Base-by-base conservation (phyloP, 805 yeast species). In the Wickerhamomyces bovis region DNA sequence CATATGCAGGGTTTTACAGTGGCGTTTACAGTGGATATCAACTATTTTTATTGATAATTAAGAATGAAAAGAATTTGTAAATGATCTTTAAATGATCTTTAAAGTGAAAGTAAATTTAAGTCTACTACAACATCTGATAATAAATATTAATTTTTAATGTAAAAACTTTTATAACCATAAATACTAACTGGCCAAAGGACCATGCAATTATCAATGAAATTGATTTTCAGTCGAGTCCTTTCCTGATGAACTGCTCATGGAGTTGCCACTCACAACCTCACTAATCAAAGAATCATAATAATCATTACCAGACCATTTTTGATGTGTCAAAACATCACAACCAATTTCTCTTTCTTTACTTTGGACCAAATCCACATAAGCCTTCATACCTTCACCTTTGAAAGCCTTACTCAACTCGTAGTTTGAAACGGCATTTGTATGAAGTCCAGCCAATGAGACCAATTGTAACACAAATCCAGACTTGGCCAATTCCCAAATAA, bases 231-330 rank as follows among this genome's bases (percentile, higher is more conserved):
- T 45, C 28, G 41, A 41, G 19, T 42, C 48, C n/a, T 28, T 19
- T 16, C 44, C 44, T 21, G 41, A 28, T 9, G 39, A 30, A 23
- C 44, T 41, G 18, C 38, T 31, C 30, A 45, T 18, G 2, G 48
- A 45, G 25, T 45, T 45, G 13, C 48, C 48, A 38, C 48, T 43
- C n/a, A 41, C 42, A 22, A 45, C 44, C 20, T 22, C 22, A 18
- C 42, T 39, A 23, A 45, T 45, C 4, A 45, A 6, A 8, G 48
- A 45, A 53, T 78, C 83, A 26, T 70, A 59, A 53, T 76, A 76
- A 54, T 74, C 73, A n/a, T 80, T 80, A 7, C 84, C 84, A 4
- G 80, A 75, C 84, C 84, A 78, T 51, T 71, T 74, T 57, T 78
- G 84, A 53, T 78, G 84, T 9, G 80, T 79, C 53, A 78, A 62